Base-by-base conservation (phyloP, 805 yeast genomes). In the Novakomyces olei region DNA sequence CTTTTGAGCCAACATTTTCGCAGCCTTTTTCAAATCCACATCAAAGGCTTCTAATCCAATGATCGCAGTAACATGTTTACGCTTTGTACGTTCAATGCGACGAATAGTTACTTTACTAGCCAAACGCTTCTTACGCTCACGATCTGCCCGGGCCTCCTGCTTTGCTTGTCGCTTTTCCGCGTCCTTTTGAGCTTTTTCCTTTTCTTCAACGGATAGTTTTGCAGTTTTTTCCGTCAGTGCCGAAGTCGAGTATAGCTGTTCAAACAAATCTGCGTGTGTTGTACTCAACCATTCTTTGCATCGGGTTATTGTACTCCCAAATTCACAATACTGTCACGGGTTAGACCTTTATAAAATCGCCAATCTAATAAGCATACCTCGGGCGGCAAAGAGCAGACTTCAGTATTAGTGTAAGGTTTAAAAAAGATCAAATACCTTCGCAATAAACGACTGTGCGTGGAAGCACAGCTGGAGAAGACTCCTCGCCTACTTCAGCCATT, bases 1-100 rank as follows among this genome's bases (percentile, higher is more conserved):
- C 52, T 77, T 80, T 23, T 88, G 73, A 0, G 95, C 88, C 54
- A 85, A 83, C 1, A 81, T 72, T 61, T 85, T 85, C 29, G 93
- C 77, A 41, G 80, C 61, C 49, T 81, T 83, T 59, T 83, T 83
- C 68, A 78, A 65, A 49, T 83, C 94, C 30, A 80, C 66, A 38
- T 73, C 85, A 49, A 80, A 74, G 25, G 81, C 78, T 49, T 85
- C 95, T 40, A 83, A 61, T 10, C 94, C 94, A 14, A 76, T 64
- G 32, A 83, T 73, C 15, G 92, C 76, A 34, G 81, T 73, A 35
- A 81, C 76, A 47, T 74, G 79, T 52, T 83, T 83, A 45, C 91
- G 65, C 56, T 78, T 78, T 20, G 91, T 77, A 51, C 96, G 67
- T 45, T 80, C 94, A 37, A 81, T 78, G 49, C 92, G 64, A 57